Percentiles rank a stretch among this genome's conserved stretches.
Evolutionary conservation across 768 basidiomycete species (phyloP).

Genomic region (Tephrocybe sp.): DNA sequence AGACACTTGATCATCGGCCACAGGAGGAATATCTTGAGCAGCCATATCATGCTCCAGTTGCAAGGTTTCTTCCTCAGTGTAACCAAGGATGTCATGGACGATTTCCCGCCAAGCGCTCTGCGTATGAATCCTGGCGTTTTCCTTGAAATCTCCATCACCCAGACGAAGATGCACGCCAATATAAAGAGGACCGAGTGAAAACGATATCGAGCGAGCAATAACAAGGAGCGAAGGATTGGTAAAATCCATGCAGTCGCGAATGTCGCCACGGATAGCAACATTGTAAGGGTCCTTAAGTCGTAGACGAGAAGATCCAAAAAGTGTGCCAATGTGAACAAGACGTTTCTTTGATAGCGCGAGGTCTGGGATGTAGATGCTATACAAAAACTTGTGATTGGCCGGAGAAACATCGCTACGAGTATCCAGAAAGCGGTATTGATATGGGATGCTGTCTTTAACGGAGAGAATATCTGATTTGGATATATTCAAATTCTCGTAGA

Average conservation of each 20-base stretch:
- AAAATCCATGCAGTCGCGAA: constrained; percentile 59
- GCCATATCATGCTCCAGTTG: constrained; percentile 23
- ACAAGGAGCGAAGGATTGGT: constrained; percentile 42
- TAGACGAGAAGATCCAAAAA: constrained; percentile 75
- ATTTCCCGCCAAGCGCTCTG: constrained; percentile 56
- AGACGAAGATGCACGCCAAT: constrained; percentile 66
- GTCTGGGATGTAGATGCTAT: constrained; percentile 39
- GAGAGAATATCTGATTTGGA: constrained; percentile 35
- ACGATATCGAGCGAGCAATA: constrained; percentile 42
- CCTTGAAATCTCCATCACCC: constrained; percentile 62
- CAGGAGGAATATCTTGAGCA: neutral
- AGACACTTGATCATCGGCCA: neutral
- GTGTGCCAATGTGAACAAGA: constrained; percentile 67
- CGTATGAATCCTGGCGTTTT: constrained; percentile 36
- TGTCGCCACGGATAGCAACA: constrained; percentile 36
- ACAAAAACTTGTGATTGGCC: constrained; percentile 35
- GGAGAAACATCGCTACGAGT: constrained; percentile 24
- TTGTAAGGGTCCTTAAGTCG: constrained; percentile 41
- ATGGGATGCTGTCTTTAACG: constrained; percentile 53
- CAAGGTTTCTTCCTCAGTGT: constrained; percentile 33
- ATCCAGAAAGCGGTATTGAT: constrained; percentile 66
- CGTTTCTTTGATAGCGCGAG: constrained; percentile 40
- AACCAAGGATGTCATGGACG: constrained; percentile 43
- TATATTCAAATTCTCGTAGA: constrained; percentile 39
- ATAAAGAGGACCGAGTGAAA: constrained; percentile 43